A percentile compares a stretch with the other conserved stretches of the same genome.
phyloP scores from a whole-genome alignment of 257 asterid genomes.

The Salvia miltiorrhiza region DNA sequence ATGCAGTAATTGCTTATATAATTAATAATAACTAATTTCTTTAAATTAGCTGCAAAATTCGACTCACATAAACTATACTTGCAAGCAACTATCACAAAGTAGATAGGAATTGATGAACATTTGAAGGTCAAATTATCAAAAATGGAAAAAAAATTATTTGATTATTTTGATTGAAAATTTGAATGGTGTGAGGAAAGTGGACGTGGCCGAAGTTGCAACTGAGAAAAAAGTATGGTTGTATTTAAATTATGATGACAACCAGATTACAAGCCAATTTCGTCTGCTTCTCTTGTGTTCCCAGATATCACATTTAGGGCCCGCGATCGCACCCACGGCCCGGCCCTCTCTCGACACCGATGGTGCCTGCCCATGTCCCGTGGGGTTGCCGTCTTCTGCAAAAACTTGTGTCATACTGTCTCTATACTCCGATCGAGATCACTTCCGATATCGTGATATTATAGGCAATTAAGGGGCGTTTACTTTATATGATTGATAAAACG shows the following conservation, averaged over 20 bases:
- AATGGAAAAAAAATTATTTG: too few species aligned
- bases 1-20: too few species aligned
- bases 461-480: too few species aligned
- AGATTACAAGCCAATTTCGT: constrained; percentile 15
- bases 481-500: too few species aligned
- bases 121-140: neutral
- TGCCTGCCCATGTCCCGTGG: neutral
- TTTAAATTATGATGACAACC: constrained; percentile 8
- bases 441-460: too few species aligned
- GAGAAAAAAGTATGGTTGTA: neutral
- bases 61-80: too few species aligned
- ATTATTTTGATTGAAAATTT: too few species aligned
- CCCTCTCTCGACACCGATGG: neutral
- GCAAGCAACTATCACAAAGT: neutral
- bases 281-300: constrained; percentile 4
- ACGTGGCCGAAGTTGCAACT: constrained; percentile 27
- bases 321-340: neutral
- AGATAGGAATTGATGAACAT: neutral
- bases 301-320: constrained; percentile 17
- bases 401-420: neutral
- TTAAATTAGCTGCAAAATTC: too few species aligned
- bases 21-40: too few species aligned
- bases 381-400: neutral
- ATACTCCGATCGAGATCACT: too few species aligned
- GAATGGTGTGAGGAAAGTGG: constrained; percentile 16